Evolutionary conservation across 164 flowering plant species (phyloP), one percentile per base, ranked within the genome.

Genomic region (Akebia trifoliata): DNA sequence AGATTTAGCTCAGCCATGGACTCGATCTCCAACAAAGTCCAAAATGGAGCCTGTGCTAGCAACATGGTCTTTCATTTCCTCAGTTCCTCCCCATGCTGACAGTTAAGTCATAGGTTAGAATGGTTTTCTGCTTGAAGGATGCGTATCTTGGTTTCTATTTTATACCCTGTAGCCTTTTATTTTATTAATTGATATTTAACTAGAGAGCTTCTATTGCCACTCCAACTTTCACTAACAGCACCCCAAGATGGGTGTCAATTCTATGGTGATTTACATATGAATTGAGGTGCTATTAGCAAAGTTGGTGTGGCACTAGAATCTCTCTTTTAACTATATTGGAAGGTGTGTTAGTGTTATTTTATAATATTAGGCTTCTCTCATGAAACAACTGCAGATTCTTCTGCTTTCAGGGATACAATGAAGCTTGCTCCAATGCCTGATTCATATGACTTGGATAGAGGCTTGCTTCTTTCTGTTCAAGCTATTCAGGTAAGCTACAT

Each of bases 371-470:
- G 72, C 74, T 69, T 69, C 76, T 86, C 79, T 82, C 87, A 78
- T 83, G 82, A 79, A 82, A 72, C 86, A 77, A 75, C 78, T 69
- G 76, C 99, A 94, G 96, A 79, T 75, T 76, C 86, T 76, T 73
- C 87, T 66, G 77, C 89, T 83, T 87, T 76, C 86, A 85, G 93
- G 87, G 78, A 78, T 67, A 48, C 67, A 54, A 65, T 81, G 71
- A 90, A 76, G 76, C 93, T 88, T 76, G 96, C 80, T 60, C 95
- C 99, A 48, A 83, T 88, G 86, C 93, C 96, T 68, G 97, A 90
- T 70, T 88, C 97, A 40, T 90, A 74, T 76, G 96, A 94, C 66
- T 66, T 94, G 68, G 99, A 90, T 57, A 79, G 93, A 66, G 97
- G 99, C 42, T 73, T 94, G 76, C 95, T 88, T 77, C 92, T 94